These are phyloP conservation scores for Danielozyma ontarioensis DNA, from an alignment of 805 yeast species.

Conservation along the genomic window DNA sequence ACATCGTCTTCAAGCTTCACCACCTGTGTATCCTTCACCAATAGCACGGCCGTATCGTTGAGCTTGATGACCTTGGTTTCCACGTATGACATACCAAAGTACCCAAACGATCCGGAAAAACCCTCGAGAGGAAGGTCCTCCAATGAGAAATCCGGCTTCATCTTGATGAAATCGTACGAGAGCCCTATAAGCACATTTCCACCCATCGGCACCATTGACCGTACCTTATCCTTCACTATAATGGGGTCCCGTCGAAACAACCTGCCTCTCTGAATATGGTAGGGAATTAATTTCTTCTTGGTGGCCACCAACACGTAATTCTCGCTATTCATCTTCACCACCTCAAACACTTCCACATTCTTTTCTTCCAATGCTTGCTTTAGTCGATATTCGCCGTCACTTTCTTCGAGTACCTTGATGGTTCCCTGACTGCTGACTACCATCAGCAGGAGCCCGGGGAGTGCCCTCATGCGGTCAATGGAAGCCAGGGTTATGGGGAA, in stretches of 20 bases:
- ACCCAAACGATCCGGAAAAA: conserved; percentile 28
- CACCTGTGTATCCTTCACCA: conserved; percentile 31
- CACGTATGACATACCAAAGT: conserved; percentile 30
- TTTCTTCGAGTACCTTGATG: too few species aligned
- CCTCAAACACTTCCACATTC: too few species aligned
- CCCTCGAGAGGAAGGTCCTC: conserved; percentile 15
- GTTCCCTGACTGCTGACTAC: too few species aligned
- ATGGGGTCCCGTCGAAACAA: conserved; percentile 20
- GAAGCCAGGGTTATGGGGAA: too few species aligned
- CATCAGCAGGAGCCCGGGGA: too few species aligned
- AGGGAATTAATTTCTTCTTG: conserved; percentile 25
- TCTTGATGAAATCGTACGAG: conserved; percentile 18
- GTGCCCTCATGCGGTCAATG: too few species aligned
- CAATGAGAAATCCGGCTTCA: conserved; percentile 18
- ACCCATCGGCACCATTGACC: conserved; percentile 5
- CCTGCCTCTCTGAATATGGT: conserved; percentile 24
- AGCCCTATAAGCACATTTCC: conserved; percentile 16
- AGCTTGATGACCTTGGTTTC: conserved; percentile 19
- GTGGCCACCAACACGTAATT: conserved; percentile 12
- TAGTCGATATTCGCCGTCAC: too few species aligned
- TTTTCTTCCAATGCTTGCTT: too few species aligned
- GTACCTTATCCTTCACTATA: conserved; percentile 25
- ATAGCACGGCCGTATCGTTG: conserved; percentile 9
- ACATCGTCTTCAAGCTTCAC: conserved; percentile 10
- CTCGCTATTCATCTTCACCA: too few species aligned